phyloP scores from a whole-genome alignment of 805 yeast species.

The Teunomyces aglyptinius region DNA sequence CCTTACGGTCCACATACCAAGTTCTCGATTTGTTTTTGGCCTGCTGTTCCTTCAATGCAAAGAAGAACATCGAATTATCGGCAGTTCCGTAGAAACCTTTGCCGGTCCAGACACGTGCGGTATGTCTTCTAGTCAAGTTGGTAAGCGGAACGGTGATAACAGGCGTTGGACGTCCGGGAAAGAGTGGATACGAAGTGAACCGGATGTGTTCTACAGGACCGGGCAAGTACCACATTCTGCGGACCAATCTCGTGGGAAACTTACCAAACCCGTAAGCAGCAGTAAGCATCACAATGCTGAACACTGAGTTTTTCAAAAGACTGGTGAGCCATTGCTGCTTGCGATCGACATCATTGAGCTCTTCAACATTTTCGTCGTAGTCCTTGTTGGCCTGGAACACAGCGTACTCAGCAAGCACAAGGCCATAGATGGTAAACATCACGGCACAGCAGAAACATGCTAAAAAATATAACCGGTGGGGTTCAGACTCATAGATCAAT shows the following conservation, averaged over 20 bases:
- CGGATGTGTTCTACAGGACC: conserved; percentile 54
- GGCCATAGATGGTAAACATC: conserved; percentile 66
- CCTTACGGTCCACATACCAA: conserved; percentile 80
- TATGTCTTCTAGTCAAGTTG: conserved; percentile 52
- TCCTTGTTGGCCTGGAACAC: conserved; percentile 49
- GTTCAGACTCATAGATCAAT: conserved; percentile 77
- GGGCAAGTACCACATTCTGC: conserved; percentile 78
- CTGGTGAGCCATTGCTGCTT: conserved; percentile 38
- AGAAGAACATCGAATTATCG: conserved; percentile 70
- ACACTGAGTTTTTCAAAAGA: conserved; percentile 25
- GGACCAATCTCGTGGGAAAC: conserved; percentile 67
- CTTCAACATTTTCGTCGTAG: conserved; percentile 51
- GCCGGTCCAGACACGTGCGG: conserved; percentile 79
- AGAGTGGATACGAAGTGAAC: conserved; percentile 70
- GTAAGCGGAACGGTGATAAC: conserved; percentile 64
- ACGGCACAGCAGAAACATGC: conserved; percentile 67
- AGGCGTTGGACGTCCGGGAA: conserved; percentile 78
- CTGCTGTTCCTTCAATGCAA: conserved; percentile 62
- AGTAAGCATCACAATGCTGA: conserved; percentile 26
- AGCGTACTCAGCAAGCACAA: conserved; percentile 58
- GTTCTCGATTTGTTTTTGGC: conserved; percentile 44
- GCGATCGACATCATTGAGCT: conserved; percentile 42
- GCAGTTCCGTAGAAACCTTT: conserved; percentile 84
- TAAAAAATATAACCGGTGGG: conserved; percentile 73
- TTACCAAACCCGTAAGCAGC: conserved; percentile 30